phyloP scores from a whole-genome alignment of 169 alveolate species.

The Cytauxzoon felis region DNA sequence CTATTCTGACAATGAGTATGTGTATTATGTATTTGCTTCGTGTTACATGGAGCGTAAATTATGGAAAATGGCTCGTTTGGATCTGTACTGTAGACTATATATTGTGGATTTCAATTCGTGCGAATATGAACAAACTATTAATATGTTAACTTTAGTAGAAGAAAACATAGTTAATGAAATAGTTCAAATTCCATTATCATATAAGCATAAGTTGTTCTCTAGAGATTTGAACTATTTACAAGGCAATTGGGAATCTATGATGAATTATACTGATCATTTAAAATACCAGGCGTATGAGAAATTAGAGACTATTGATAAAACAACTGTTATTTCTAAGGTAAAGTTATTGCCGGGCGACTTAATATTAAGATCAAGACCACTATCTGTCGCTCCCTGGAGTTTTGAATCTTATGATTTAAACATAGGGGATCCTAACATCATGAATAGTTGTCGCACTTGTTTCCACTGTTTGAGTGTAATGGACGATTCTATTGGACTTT shows the following conservation, averaged over 20 bases:
- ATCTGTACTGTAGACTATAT: constrained; percentile 35
- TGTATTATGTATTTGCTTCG: constrained; percentile 29
- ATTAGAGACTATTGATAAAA: not conserved
- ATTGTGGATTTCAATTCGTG: constrained; percentile 29
- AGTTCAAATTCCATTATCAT: constrained; percentile 38
- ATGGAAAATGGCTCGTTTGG: constrained; percentile 20
- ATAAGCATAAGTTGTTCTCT: constrained; percentile 34
- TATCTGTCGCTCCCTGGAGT: constrained; percentile 51
- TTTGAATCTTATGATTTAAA: constrained; percentile 3
- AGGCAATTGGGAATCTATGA: constrained; percentile 38
- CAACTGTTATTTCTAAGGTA: constrained; percentile 11
- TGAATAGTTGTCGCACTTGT: constrained; percentile 55
- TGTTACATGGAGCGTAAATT: constrained; percentile 20
- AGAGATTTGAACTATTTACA: constrained; percentile 15
- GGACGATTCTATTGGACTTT: constrained; percentile 51
- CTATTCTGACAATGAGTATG: constrained; percentile 29
- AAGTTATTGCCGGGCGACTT: constrained; percentile 34
- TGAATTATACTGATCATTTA: constrained; percentile 42
- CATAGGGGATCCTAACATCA: not conserved
- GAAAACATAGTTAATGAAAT: constrained; percentile 17
- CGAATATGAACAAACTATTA: constrained; percentile 15
- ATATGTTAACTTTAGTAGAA: constrained; percentile 17
- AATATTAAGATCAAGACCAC: constrained; percentile 29
- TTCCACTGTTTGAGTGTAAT: constrained; percentile 83
- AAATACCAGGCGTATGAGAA: not conserved